phyloP scores from a whole-genome alignment of 257 asterid species.

The Forsythia viridissima region DNA sequence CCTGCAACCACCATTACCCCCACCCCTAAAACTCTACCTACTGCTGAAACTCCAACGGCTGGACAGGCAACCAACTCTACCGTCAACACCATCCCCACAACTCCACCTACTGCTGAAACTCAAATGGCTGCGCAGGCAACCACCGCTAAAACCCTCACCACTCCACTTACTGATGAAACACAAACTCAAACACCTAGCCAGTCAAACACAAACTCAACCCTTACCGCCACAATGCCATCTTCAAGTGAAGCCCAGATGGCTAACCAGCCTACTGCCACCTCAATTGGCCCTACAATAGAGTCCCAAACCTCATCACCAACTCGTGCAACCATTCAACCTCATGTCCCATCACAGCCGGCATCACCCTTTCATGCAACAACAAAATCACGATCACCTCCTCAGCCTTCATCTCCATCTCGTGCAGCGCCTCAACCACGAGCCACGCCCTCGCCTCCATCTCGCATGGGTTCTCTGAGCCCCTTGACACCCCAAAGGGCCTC shows the following conservation, averaged over 20 bases:
- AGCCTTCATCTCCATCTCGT: constrained; percentile 44
- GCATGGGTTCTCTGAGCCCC: constrained; percentile 22
- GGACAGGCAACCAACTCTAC: constrained; percentile 4
- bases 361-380: constrained; percentile 37
- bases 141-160: constrained; percentile 20
- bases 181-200: constrained; percentile 12
- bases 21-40: constrained; percentile 19
- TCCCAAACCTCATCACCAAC: constrained; percentile 46
- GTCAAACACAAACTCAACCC: background rate
- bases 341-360: constrained; percentile 33
- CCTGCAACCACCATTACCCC: constrained; percentile 14
- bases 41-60: constrained; percentile 15
- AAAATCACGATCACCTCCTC: constrained; percentile 51
- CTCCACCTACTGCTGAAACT: constrained; percentile 16
- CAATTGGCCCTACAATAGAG: constrained; percentile 21
- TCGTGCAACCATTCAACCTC: constrained; percentile 28
- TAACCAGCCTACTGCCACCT: constrained; percentile 16
- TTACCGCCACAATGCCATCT: constrained; percentile 24
- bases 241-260: constrained; percentile 18
- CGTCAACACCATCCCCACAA: background rate
- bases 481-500: constrained; percentile 36
- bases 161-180: constrained; percentile 23
- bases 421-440: constrained; percentile 33
- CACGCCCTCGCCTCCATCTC: constrained; percentile 36
- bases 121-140: constrained; percentile 21